Evolutionary conservation across 1,139 yeast species (phyloP).

Genomic region (Taiozyma sp.): DNA sequence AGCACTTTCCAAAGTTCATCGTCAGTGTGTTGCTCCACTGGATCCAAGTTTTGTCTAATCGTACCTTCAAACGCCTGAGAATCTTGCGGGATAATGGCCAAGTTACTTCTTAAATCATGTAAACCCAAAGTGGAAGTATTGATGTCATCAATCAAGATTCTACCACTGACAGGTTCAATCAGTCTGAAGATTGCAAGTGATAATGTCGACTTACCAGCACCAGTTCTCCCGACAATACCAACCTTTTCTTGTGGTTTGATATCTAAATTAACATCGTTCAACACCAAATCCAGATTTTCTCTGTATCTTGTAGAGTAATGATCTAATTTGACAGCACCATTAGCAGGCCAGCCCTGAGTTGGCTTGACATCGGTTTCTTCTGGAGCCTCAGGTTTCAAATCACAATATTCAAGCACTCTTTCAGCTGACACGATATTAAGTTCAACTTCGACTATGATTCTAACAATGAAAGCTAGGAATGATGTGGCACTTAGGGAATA

Average conservation of each 20-base stretch:
- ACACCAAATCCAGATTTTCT: constrained; percentile 52
- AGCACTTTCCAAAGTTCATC: constrained; percentile 52
- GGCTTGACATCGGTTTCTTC: constrained; percentile 33
- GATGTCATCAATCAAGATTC: constrained; percentile 45
- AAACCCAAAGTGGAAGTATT: constrained; percentile 44
- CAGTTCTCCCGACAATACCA: constrained; percentile 84
- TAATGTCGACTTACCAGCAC: constrained; percentile 78
- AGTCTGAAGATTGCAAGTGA: constrained; percentile 71
- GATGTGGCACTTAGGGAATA: constrained; percentile 65
- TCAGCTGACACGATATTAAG: constrained; percentile 75
- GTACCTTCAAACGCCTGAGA: constrained; percentile 65
- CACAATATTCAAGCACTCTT: constrained; percentile 66
- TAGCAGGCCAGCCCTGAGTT: constrained; percentile 54
- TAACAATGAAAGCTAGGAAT: constrained; percentile 55
- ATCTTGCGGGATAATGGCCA: constrained; percentile 67
- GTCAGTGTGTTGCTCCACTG: constrained; percentile 46
- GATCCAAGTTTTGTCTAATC: constrained; percentile 57
- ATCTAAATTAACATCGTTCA: constrained; percentile 46
- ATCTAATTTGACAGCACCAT: constrained; percentile 53
- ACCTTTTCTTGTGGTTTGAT: constrained; percentile 62
- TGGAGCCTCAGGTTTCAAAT: constrained; percentile 56
- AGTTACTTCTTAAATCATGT: constrained; percentile 45
- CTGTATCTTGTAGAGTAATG: constrained; percentile 64
- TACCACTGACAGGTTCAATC: constrained; percentile 59
- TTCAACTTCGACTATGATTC: constrained; percentile 69